Conservation (phyloP, 805 yeast genomes). For the Grigorovia yakushimaensis region DNA sequence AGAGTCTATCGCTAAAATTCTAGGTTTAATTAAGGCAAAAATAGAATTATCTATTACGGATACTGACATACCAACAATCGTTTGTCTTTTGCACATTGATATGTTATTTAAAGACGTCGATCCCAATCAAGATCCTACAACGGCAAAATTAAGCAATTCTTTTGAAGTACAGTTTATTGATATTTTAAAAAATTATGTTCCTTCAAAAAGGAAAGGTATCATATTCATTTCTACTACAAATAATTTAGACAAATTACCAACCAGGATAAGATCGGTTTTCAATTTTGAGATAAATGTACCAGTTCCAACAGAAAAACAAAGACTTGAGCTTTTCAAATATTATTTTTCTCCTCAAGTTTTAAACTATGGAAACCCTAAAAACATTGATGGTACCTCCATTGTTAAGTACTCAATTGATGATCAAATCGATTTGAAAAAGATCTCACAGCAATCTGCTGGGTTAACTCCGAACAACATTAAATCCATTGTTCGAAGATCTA, state of each 20-base stretch:
- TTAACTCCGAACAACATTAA: conserved; percentile 73
- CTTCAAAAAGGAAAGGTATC: conserved; percentile 14
- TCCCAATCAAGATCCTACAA: conserved; percentile 39
- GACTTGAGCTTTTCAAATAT: conserved; percentile 51
- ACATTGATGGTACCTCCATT: not conserved
- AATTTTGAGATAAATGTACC: conserved; percentile 68
- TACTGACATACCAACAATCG: conserved; percentile 37
- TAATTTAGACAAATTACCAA: conserved; percentile 61
- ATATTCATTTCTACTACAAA: conserved; percentile 58
- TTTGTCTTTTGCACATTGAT: conserved; percentile 67
- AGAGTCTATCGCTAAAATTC: conserved; percentile 66
- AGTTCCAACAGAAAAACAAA: conserved; percentile 73
- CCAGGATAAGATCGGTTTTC: conserved; percentile 52
- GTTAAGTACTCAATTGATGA: conserved; percentile 2
- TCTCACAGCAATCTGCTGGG: conserved; percentile 88
- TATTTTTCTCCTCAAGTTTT: conserved; percentile 31
- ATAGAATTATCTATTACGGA: conserved; percentile 50
- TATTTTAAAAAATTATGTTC: conserved; percentile 44
- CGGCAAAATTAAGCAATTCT: conserved; percentile 24
- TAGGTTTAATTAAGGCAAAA: conserved; percentile 70
- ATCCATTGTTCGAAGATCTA: conserved; percentile 61
- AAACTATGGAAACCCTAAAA: conserved; percentile 3
- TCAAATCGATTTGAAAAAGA: conserved; percentile 38
- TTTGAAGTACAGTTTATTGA: conserved; percentile 44
- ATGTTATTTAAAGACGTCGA: conserved; percentile 58